These are phyloP conservation scores for Nicotiana sylvestris DNA, from an alignment of 257 asterid species.

Conservation along the genomic window DNA sequence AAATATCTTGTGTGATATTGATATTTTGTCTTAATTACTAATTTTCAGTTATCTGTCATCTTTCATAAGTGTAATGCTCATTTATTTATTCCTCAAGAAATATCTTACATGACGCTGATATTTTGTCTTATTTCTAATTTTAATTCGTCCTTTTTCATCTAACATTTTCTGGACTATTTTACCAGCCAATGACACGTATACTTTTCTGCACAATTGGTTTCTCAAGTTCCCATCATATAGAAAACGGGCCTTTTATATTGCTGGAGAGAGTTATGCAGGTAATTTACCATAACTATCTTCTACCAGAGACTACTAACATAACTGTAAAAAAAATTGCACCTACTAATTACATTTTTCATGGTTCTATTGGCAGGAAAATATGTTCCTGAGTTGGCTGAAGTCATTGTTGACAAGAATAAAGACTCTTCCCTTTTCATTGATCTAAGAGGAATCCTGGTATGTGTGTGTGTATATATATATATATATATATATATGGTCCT, in stretches of 20 bases:
- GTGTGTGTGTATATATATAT: too few species aligned
- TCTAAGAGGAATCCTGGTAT: conserved; percentile 82
- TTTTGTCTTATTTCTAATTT: background rate
- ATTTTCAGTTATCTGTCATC: background rate
- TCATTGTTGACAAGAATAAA: conserved; percentile 60
- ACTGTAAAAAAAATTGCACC: too few species aligned
- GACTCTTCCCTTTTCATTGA: conserved; percentile 62
- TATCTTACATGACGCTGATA: background rate
- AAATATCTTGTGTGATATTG: background rate
- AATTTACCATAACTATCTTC: background rate
- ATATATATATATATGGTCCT: too few species aligned
- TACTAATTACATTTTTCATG: background rate
- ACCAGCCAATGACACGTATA: conserved; percentile 77
- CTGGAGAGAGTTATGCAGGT: conserved; percentile 98
- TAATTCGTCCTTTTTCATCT: background rate
- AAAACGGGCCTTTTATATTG: conserved; percentile 51
- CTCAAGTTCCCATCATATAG: conserved; percentile 77
- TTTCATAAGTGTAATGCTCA: background rate
- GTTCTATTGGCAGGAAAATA: conserved; percentile 50
- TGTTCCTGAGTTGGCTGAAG: conserved; percentile 84
- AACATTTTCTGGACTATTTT: background rate
- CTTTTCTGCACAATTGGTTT: conserved; percentile 79
- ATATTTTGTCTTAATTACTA: background rate
- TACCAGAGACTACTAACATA: background rate
- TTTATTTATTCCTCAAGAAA: background rate